Conservation (phyloP, 495 filamentous ascomycete genomes). For the Wilcoxina mikolae region DNA sequence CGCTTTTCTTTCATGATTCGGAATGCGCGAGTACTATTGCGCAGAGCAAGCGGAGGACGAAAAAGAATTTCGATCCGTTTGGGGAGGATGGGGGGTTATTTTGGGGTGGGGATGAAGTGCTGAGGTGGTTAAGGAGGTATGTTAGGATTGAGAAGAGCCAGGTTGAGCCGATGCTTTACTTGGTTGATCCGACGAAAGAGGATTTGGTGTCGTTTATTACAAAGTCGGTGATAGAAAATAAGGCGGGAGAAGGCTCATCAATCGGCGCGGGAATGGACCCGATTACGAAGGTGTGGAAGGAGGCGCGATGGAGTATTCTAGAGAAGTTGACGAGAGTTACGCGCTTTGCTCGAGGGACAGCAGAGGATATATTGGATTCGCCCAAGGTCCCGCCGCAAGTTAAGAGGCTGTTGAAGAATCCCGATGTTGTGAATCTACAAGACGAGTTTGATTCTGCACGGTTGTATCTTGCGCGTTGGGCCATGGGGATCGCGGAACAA, state of each 20-base stretch:
- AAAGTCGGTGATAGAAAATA: conserved; percentile 36
- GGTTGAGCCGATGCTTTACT: conserved; percentile 74
- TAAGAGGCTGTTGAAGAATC: conserved; percentile 68
- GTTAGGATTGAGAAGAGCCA: conserved; percentile 64
- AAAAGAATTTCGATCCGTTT: conserved; percentile 82
- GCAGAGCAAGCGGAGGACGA: conserved; percentile 71
- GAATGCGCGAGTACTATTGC: conserved; percentile 93
- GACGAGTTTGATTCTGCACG: conserved; percentile 95
- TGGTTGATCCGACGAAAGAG: conserved; percentile 73
- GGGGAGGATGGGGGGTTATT: conserved; percentile 71
- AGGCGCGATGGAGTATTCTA: conserved; percentile 87
- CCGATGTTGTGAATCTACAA: conserved; percentile 85
- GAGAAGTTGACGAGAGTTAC: conserved; percentile 94
- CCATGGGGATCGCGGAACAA: conserved; percentile 96
- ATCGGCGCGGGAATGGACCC: conserved; percentile 69
- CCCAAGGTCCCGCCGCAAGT: conserved; percentile 77
- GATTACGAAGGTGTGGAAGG: conserved; percentile 84
- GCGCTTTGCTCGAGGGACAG: conserved; percentile 80
- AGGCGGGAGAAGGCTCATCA: conserved; percentile 28
- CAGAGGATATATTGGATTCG: conserved; percentile 80
- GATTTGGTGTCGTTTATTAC: conserved; percentile 69
- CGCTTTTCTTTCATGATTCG: conserved; percentile 90
- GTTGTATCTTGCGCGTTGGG: conserved; percentile 88
- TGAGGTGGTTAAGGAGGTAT: conserved; percentile 79
- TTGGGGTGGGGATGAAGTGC: conserved; percentile 93